Base-by-base conservation (phyloP, 371 early-diverging fungal species). In the Coemansia sp. region DNA sequence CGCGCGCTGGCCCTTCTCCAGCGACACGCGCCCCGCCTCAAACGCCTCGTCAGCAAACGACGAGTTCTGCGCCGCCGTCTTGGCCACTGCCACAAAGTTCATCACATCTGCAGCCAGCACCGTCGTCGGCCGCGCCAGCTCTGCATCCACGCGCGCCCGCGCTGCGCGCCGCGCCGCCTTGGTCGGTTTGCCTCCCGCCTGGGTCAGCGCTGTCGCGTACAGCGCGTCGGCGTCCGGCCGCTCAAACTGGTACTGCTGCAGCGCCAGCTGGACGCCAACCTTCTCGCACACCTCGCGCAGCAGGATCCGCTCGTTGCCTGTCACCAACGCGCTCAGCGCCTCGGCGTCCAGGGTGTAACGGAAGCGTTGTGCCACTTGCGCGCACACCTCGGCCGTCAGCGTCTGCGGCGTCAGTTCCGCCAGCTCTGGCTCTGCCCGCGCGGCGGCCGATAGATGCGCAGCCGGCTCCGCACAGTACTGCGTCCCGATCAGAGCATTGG, bases 11-110 rank as follows among this genome's bases (percentile, higher is more conserved):
- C 92, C 92, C 72, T 93, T 90, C 14, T 90, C 83, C 60, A 95
- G 58, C 48, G 84, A 84, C 78, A 89, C 80, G 64, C 89, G 76
- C 6, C 92, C 94, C 47, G 93, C 91, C 75, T 95, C 95, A 65
- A 89, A 87, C 0, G 92, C 87, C 65, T 94, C 93, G 65, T 94
- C 92, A 12, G 93, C 95, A 77, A 94, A 92, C 16, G 81, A 82
- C 57, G 86, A 85, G 66, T 81, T 78, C 43, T 75, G 72, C 39
- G 80, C 68, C 10, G 93, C 88, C 55, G 88, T 86, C 79, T 94
- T 95, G 61, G 91, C 86, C 45, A 88, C 78, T 39, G 96, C 96
- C 64, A 90, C 83, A 52, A 95, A 64, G 56, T 91, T 89, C 49
- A 91, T 61, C 40, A 97, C 82, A 69, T 97, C 94, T 14, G 81